A percentile compares a stretch with the other conserved stretches of the same genome.
These are phyloP conservation scores for Zarea fungicola DNA, from an alignment of 2,329 filamentous ascomycete genomes.

Conservation along the genomic window DNA sequence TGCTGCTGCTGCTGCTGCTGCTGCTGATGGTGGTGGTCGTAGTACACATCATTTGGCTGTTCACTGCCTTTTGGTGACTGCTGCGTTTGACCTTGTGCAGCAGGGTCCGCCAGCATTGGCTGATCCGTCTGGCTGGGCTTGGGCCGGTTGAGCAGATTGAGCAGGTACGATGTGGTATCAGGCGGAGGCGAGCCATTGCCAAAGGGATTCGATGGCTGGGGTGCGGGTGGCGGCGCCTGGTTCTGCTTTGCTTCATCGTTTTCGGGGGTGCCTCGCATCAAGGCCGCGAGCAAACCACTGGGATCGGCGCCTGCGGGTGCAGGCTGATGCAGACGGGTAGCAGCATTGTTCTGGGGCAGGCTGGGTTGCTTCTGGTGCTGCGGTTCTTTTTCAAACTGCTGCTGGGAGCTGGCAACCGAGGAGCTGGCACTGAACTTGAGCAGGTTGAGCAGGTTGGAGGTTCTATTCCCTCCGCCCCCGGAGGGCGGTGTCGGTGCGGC, in stretches of 20 bases:
- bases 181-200: slow-evolving; percentile 49
- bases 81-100: slow-evolving; percentile 31
- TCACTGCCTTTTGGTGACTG: slow-evolving; percentile 42
- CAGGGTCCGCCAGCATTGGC: slow-evolving; percentile 32
- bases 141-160: slow-evolving; percentile 77
- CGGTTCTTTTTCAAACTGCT: slow-evolving; percentile 13
- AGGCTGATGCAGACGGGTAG: slow-evolving; percentile 48
- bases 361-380: slow-evolving; percentile 16
- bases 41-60: slow-evolving; percentile 23
- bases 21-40: slow-evolving; percentile 26
- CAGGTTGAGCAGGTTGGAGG: slow-evolving; percentile 52
- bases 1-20: slow-evolving; percentile 25
- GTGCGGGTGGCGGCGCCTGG: slow-evolving; percentile 19
- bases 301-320: slow-evolving; percentile 53
- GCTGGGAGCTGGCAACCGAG: slow-evolving; percentile 23
- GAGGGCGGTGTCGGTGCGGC: slow-evolving; percentile 45
- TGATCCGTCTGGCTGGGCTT: slow-evolving; percentile 59
- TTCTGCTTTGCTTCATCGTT: slow-evolving; percentile 35
- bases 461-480: slow-evolving; percentile 40
- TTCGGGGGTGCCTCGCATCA: slow-evolving; percentile 54
- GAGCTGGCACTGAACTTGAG: slow-evolving; percentile 52
- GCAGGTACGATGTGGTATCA: slow-evolving; percentile 78
- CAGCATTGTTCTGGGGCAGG: slow-evolving; percentile 20
- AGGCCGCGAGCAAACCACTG: slow-evolving; percentile 51
- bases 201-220: slow-evolving; percentile 33